Conservation (phyloP, 2,329 filamentous ascomycete species). For the Fusarium devonianum region DNA sequence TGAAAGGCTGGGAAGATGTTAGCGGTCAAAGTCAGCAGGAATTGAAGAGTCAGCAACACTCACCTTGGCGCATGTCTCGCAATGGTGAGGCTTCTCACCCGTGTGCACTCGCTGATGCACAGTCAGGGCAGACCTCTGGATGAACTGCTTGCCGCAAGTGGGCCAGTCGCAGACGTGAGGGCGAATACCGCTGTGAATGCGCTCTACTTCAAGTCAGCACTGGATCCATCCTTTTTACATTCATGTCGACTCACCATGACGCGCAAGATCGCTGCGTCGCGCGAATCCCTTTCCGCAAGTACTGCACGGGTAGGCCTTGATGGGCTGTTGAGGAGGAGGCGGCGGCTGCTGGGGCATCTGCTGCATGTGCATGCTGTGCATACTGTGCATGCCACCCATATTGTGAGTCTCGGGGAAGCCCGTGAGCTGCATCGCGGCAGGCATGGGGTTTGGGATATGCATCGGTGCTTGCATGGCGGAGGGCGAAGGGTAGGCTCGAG, state of each 20-base stretch:
- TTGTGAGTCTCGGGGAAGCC: slow-evolving; percentile 50
- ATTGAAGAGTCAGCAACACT: slow-evolving; percentile 33
- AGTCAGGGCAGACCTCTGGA: slow-evolving; percentile 93
- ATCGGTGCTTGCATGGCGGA: slow-evolving; percentile 59
- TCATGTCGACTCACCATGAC: slow-evolving; percentile 78
- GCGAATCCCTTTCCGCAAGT: slow-evolving; percentile 94
- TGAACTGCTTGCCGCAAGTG: slow-evolving; percentile 93
- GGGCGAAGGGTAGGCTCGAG: slow-evolving; percentile 61
- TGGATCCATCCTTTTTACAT: background rate
- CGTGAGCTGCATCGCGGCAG: slow-evolving; percentile 53
- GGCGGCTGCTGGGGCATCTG: slow-evolving; percentile 47
- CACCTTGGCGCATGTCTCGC: slow-evolving; percentile 96
- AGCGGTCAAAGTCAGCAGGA: slow-evolving; percentile 4
- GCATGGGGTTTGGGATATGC: slow-evolving; percentile 54
- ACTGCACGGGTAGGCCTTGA: slow-evolving; percentile 84
- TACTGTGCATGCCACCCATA: slow-evolving; percentile 48
- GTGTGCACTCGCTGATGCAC: slow-evolving; percentile 96
- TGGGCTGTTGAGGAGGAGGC: slow-evolving; percentile 48
- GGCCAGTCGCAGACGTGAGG: slow-evolving; percentile 92
- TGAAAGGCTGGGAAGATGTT: slow-evolving; percentile 77
- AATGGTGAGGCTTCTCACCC: slow-evolving; percentile 98
- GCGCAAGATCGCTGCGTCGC: slow-evolving; percentile 87
- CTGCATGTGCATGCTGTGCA: slow-evolving; percentile 50
- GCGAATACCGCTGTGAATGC: slow-evolving; percentile 90
- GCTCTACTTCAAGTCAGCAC: slow-evolving; percentile 68